Evolutionary conservation across 2,329 filamentous ascomycete species (phyloP), one percentile per base, ranked within the genome.

Genomic region (Diatrype stigma): DNA sequence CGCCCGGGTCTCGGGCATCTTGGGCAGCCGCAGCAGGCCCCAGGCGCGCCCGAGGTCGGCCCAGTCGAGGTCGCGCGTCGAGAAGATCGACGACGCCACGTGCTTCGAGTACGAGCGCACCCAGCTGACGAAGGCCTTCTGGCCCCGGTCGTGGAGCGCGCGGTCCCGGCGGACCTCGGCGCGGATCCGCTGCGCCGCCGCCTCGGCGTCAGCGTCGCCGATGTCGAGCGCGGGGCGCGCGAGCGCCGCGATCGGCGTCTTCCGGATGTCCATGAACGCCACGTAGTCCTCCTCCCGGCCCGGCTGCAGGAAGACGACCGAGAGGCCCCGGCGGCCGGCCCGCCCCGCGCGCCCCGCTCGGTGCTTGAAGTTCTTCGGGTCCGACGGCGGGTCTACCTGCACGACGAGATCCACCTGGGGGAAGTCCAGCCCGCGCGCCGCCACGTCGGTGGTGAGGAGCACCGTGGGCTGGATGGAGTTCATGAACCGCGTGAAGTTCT

Each of bases 311-410:
- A 99, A 86, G 1, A 95, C 85, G 1, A 97, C 82, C 14, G 91
- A 90, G 19, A 96, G 73, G 0, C 94, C 94, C 54, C 86, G 85
- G 55, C 93, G 80, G 0, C 92, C 92, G 65, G 96, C 96, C 21
- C 94, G 81, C 0, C 94, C 94, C 1, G 94, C 90, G 56, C 94
- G 81, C 1, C 94, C 94, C 26, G 94, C 88, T 5, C 94, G 86
- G 69, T 99, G 94, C 53, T 99, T 90, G 63, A 97, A 97, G 11
- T 89, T 91, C 67, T 97, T 97, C 0, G 92, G 90, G 61, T 96
- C 92, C 38, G 87, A 90, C 1, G 64, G 90, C 70, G 62, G 88
- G 65, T 96, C 92, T 42, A 96, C 77, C 66, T 96, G 93, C 1
- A 96, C 81, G 4, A 96, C 92, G 2, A 96, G 78, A 65, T 96